Base-by-base conservation (phyloP, 805 yeast species). In the Priceomyces castillae region DNA sequence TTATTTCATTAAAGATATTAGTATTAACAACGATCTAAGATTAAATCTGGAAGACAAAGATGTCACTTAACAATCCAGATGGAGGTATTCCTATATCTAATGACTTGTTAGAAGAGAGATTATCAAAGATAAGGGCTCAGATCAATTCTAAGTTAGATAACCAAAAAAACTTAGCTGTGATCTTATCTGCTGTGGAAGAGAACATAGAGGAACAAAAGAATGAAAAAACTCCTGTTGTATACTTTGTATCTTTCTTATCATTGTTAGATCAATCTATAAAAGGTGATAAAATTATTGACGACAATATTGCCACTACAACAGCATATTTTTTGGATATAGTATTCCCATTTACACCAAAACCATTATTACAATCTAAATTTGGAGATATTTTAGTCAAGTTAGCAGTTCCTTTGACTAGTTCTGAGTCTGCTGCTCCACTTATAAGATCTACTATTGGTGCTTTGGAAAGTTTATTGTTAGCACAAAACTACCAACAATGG, bases 101-200 rank as follows among this genome's bases (percentile, higher is more conserved):
- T 35, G 58, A 81, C 50, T 84, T 77, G 52, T 65, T 86, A 62
- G 86, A 83, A 41, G 79, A 74, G 10, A 84, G 77, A 58, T 65
- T 88, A 34, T 73, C 78, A 46, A 80, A 80, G 58, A 81, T 90
- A 51, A 78, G 96, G 61, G 53, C 71, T 3, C 97, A 90, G 57
- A 67, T 77, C 54, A 75, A 67, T 48, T 88, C 96, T n/a, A 89
- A 88, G 60, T 69, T 90, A 40, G 89, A 84, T 18, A 87, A 90
- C 62, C 97, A 90, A 67, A 86, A 84, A 57, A 89, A 85, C 58
- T 72, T 87, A 49, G 96, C 97, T 7, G 67, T 88, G 20, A 82
- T 92, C 44, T 73, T 94, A 39, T 77, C 84, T 17, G 96, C 97
- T 3, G 90, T 94, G 39, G 99, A 94, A 61, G 96, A 88, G 53